Percentiles rank a stretch among this genome's conserved stretches.
Evolutionary conservation across 305 asterid genomes (phyloP).

Genomic region (Stenogyne calaminthoides): DNA sequence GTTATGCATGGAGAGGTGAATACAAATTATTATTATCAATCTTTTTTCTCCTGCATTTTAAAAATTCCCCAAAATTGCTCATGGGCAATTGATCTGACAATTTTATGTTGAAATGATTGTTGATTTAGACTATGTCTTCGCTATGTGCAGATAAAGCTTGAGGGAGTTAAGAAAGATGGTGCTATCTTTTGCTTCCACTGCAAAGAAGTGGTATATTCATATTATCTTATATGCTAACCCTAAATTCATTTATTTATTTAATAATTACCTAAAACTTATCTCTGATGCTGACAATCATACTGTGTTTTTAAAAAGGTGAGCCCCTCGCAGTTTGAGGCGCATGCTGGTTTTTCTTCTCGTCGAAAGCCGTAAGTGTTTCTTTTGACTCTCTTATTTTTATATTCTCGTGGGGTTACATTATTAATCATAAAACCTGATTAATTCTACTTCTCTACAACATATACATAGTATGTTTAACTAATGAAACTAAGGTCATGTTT

Average conservation of each 20-base stretch:
- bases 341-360: slow-evolving; percentile 93
- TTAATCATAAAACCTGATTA: background rate
- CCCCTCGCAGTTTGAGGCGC: slow-evolving; percentile 89
- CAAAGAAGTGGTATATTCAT: slow-evolving; percentile 58
- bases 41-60: slow-evolving; percentile 11
- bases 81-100: slow-evolving; percentile 11
- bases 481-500: background rate
- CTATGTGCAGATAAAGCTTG: slow-evolving; percentile 58
- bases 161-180: slow-evolving; percentile 68
- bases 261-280: background rate
- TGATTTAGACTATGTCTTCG: slow-evolving; percentile 26
- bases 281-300: slow-evolving; percentile 31
- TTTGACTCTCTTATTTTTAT: slow-evolving; percentile 17
- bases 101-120: slow-evolving; percentile 12
- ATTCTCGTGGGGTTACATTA: slow-evolving; percentile 12
- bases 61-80: slow-evolving; percentile 13
- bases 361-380: slow-evolving; percentile 83
- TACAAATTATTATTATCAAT: slow-evolving; percentile 14
- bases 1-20: slow-evolving; percentile 70
- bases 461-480: background rate
- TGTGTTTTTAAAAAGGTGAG: slow-evolving; percentile 63
- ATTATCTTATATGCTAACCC: background rate
- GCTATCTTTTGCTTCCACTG: slow-evolving; percentile 77
- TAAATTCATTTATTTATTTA: background rate
- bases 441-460: slow-evolving; percentile 5